Conservation (phyloP, 2,329 filamentous ascomycete species). For the Mollisiaceae sp. region DNA sequence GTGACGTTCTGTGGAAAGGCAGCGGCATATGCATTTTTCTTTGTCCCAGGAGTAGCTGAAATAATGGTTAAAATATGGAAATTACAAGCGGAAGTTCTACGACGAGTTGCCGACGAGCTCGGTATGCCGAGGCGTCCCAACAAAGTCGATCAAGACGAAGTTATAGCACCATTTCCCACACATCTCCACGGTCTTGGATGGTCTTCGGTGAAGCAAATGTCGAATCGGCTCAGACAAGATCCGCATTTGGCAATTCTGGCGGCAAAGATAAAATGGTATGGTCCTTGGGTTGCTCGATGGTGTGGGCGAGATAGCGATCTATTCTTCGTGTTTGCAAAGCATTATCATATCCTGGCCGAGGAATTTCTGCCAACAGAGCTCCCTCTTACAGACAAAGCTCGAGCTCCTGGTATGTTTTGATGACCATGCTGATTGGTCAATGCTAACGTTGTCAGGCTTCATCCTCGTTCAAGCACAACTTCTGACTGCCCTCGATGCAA, state of each 20-base stretch:
- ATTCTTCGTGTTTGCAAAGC: conserved; percentile 75
- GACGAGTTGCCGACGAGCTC: conserved; percentile 65
- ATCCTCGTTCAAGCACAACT: conserved; percentile 72
- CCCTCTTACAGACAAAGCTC: conserved; percentile 59
- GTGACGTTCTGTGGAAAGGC: conserved; percentile 76
- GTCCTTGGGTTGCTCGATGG: conserved; percentile 73
- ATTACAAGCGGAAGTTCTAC: conserved; percentile 60
- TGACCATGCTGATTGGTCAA: not conserved
- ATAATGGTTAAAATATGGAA: conserved; percentile 71
- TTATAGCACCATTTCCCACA: conserved; percentile 45
- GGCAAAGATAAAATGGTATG: conserved; percentile 68
- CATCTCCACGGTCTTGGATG: conserved; percentile 66
- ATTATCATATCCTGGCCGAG: conserved; percentile 69
- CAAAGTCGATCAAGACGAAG: conserved; percentile 46
- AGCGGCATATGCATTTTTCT: conserved; percentile 75
- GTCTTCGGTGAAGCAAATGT: conserved; percentile 59
- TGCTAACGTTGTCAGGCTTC: conserved; percentile 51
- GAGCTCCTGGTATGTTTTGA: conserved; percentile 55
- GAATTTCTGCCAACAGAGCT: conserved; percentile 59
- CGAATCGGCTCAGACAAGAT: conserved; percentile 59
- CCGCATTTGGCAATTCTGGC: conserved; percentile 61
- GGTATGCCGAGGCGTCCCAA: conserved; percentile 60
- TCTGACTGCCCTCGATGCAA: conserved; percentile 67
- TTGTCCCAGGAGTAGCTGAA: conserved; percentile 73
- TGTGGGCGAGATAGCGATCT: conserved; percentile 75